Evolutionary conservation across 75 land plant genomes (phyloP), one percentile per base, ranked within the genome.

Genomic region (Picea glauca): DNA sequence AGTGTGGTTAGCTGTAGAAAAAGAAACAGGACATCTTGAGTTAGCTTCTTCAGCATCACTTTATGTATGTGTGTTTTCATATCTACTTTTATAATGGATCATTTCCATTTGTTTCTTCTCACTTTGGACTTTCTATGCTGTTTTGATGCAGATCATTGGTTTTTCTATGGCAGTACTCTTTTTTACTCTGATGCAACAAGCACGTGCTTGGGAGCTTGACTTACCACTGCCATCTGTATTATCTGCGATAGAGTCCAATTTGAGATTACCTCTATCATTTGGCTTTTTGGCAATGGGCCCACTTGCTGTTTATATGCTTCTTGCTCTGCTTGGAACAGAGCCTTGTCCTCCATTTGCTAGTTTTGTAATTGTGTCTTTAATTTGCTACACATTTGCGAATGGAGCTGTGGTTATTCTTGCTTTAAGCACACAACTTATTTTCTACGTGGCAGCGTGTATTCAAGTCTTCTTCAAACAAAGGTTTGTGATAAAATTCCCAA

Each of bases 161-260:
- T 83, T 93, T 75, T 77, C 87, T 35, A 58, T 93, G 78, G 88
- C 92, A 59, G 83, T 87, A 4, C 65, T 90, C 12, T 85, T 97
- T 68, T 97, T 91, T 84, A 88, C 88, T 75, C 54, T 97, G 63
- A 94, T 90, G 93, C 87, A 84, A 72, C 98, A 97, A 88, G 98
- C 93, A 77, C 90, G 88, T 77, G 88, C 90, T 13, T 90, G 99
- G 99, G 98, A 96, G 66, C 86, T 86, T 73, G 92, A 94, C 78
- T 62, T 84, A 21, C 84, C 91, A 26, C 23, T 93, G 17, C 98
- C 98, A 64, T 97, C 99, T 5, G 72, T 94, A 75, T 79, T 94
- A 78, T 58, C 89, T 70, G 90, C 90, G 72, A 79, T 94, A 66
- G 99, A 97, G 54, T 85, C 80, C n/a, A 94, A 97, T 80, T 81